These are phyloP conservation scores for Amanita molliuscula DNA, from an alignment of 768 basidiomycete species.

Conservation along the genomic window DNA sequence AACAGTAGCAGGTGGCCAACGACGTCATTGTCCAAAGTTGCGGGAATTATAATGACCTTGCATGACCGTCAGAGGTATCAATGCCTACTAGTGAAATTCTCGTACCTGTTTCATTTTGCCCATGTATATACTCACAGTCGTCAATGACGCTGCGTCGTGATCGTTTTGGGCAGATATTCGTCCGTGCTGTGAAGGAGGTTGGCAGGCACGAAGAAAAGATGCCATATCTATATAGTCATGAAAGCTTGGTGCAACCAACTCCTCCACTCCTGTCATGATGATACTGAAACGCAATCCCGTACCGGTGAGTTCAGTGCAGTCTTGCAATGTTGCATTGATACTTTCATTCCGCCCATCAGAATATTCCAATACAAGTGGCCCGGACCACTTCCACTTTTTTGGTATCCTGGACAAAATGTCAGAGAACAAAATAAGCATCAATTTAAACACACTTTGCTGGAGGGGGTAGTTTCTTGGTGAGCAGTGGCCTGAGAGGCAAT, in stretches of 20 bases:
- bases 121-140: slow-evolving; percentile 36
- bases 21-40: slow-evolving; percentile 34
- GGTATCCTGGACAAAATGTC: slow-evolving; percentile 30
- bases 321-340: slow-evolving; percentile 39
- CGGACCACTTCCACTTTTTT: slow-evolving; percentile 60
- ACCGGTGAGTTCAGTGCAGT: slow-evolving; percentile 27
- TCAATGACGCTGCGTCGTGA: slow-evolving; percentile 28
- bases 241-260: slow-evolving; percentile 34
- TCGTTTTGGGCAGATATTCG: slow-evolving; percentile 31
- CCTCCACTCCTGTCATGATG: slow-evolving; percentile 19
- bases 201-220: slow-evolving; percentile 38
- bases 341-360: slow-evolving; percentile 26
- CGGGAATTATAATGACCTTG: slow-evolving; percentile 40
- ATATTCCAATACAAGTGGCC: slow-evolving; percentile 35
- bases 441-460: slow-evolving; percentile 12
- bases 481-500: slow-evolving; percentile 13
- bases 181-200: slow-evolving; percentile 41
- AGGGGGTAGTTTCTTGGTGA: slow-evolving; percentile 9
- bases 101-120: slow-evolving; percentile 35
- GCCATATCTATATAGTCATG: slow-evolving; percentile 38
- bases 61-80: no score
- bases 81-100: background rate
- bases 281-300: slow-evolving; percentile 41
- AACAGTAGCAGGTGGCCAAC: slow-evolving; percentile 52
- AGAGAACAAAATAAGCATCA: background rate